Percentiles rank a stretch among this genome's conserved stretches.
These are phyloP conservation scores for Hypericum perforatum DNA, from an alignment of 345 rosid species.

Conservation along the genomic window DNA sequence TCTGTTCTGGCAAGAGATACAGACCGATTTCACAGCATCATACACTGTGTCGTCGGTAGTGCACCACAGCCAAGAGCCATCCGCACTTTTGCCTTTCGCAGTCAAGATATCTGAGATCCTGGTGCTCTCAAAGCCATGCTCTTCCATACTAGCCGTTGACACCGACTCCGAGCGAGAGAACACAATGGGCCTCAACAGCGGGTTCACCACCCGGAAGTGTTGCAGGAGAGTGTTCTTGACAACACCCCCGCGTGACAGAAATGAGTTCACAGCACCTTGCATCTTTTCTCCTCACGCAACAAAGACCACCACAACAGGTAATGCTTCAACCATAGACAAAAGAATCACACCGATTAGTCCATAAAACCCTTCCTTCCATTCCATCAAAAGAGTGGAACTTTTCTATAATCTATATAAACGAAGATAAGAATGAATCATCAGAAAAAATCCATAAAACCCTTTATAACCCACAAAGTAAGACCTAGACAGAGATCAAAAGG, in stretches of 20 bases:
- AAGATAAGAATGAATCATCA: too few relatives aligned
- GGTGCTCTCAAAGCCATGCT: conserved; percentile 89
- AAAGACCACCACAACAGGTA: too few relatives aligned
- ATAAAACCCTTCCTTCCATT: too few relatives aligned
- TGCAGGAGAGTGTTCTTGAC: conserved; percentile 45
- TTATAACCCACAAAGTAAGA: too few relatives aligned
- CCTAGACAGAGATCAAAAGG: too few relatives aligned
- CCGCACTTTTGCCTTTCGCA: conserved; percentile 75
- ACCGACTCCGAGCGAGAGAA: conserved; percentile 46
- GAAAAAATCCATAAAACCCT: too few relatives aligned
- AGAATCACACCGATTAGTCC: too few relatives aligned
- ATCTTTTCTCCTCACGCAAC: conserved; percentile 24
- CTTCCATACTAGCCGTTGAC: conserved; percentile 68
- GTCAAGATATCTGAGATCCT: conserved; percentile 69
- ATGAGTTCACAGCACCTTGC: conserved; percentile 45
- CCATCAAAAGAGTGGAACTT: too few relatives aligned
- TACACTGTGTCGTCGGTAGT: conserved; percentile 78
- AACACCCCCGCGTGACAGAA: conserved; percentile 41
- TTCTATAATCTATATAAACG: too few relatives aligned
- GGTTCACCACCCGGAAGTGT: conserved; percentile 51
- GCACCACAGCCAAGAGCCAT: conserved; percentile 99
- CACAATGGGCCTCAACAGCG: conserved; percentile 32
- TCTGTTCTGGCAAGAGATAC: not conserved
- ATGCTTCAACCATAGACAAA: too few relatives aligned
- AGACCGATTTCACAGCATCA: conserved; percentile 92